Evolutionary conservation across 1,284 basidiomycete genomes (phyloP).

Genomic region (Naganishia liquefaciens): DNA sequence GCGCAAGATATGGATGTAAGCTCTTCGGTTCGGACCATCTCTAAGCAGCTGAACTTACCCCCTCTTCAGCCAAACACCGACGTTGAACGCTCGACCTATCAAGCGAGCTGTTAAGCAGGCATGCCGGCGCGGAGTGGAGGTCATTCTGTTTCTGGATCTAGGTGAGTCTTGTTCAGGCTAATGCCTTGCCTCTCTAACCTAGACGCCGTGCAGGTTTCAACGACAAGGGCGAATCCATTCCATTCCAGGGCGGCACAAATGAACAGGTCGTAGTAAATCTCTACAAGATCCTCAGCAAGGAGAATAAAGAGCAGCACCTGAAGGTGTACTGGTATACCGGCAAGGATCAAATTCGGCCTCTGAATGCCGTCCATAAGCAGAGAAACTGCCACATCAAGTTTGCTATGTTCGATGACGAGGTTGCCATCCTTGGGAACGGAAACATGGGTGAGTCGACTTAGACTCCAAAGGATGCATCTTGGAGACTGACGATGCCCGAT

Average conservation of each 20-base stretch:
- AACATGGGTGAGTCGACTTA: constrained; percentile 42
- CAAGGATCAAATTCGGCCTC: constrained; percentile 70
- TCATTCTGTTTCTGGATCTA: constrained; percentile 66
- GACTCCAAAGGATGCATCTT: neutral
- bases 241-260: constrained; percentile 78
- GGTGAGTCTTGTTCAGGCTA: constrained; percentile 45
- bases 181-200: neutral
- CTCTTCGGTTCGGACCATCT: constrained; percentile 19
- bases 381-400: constrained; percentile 78
- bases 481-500: neutral
- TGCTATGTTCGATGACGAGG: constrained; percentile 69
- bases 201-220: constrained; percentile 58
- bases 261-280: constrained; percentile 70
- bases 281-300: constrained; percentile 60
- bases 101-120: constrained; percentile 67
- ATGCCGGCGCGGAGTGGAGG: constrained; percentile 67
- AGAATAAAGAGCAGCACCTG: constrained; percentile 60
- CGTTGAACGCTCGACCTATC: constrained; percentile 70
- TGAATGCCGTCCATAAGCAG: constrained; percentile 71
- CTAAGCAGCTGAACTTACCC: constrained; percentile 1
- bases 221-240: constrained; percentile 65
- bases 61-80: constrained; percentile 65
- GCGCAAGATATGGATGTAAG: constrained; percentile 69
- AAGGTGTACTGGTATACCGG: constrained; percentile 62
- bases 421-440: constrained; percentile 65